Base-by-base conservation (phyloP, 345 rosid genomes). In the Pistacia integerrima region DNA sequence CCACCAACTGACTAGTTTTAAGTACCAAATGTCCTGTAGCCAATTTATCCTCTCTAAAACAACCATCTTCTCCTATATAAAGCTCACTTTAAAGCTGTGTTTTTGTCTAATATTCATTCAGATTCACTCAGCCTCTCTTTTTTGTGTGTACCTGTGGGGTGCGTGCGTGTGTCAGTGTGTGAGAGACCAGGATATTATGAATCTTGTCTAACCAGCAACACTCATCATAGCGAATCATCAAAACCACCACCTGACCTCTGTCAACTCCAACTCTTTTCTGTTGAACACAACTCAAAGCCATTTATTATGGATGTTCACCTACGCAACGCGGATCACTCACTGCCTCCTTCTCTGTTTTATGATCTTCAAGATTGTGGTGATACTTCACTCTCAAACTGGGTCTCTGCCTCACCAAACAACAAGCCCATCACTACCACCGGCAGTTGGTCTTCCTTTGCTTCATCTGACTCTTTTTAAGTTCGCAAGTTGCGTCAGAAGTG, bases 291-390 rank as follows among this genome's bases (percentile, higher is more conserved):
- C 55, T 41, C 59, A 41, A 14, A 58, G 17, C 35, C 76, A 62
- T 84, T 84, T 46, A 76, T 76, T 63, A 88, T 90, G 93, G 88
- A 87, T 25, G 85, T 81, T 88, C 86, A 82, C 66, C 85, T 72
- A 13, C 84, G 72, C 73, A 76, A 28, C 70, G 13, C 20, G 28
- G 82, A 77, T 58, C 81, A 74, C 69, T 75, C 78, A 67, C 82
- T 76, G 71, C 70, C 71, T 72, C 80, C 77, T 4, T 64, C 81
- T 56, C 70, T 17, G 76, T 59, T 72, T 63, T 66, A 22, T 72
- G 22, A 41, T 17, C 46, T 64, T 1, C 20, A 20, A 3, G 51
- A 36, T 9, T 17, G 11, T 59, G 66, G 44, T 12, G 36, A 35
- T 2, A 52, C 60, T 10, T 48, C 3, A n/a, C 69, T 41, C 8